A percentile compares a stretch with the other conserved stretches of the same genome.
These are phyloP conservation scores for Trichoderma asperelloides DNA, from an alignment of 495 filamentous ascomycete species.

Conservation along the genomic window DNA sequence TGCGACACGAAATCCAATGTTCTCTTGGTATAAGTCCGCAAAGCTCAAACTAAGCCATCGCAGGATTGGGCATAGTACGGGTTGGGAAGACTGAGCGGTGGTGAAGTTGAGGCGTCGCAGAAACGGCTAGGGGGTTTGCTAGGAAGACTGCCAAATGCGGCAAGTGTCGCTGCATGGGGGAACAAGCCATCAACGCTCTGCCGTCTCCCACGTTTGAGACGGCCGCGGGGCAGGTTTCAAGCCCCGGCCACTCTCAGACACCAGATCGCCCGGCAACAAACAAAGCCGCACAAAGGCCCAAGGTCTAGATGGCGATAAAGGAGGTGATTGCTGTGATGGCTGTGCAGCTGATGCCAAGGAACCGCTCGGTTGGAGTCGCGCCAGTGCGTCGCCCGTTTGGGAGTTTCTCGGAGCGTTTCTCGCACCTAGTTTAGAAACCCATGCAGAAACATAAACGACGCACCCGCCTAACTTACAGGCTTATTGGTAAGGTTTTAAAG, in stretches of 20 bases:
- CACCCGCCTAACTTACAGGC: not conserved
- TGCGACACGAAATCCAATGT: not conserved
- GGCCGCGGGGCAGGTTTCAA: not conserved
- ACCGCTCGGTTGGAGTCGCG: not conserved
- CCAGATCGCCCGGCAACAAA: conserved; percentile 1
- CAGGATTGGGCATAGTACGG: not conserved
- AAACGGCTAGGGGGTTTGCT: not conserved
- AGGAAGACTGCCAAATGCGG: not conserved
- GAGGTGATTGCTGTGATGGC: not conserved
- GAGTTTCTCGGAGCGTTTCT: not conserved
- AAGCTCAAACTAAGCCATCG: not conserved
- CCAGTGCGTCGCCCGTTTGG: not conserved
- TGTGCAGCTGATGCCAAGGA: not conserved
- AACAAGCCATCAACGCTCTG: not conserved
- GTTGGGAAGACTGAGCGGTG: not conserved
- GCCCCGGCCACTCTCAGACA: not conserved
- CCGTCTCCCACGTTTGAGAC: not conserved
- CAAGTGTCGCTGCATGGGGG: not conserved
- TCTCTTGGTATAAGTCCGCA: not conserved
- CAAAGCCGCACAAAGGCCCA: not conserved
- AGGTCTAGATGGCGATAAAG: not conserved
- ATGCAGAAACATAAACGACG: not conserved
- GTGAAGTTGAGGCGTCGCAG: conserved; percentile 1
- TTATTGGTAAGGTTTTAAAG: not conserved
- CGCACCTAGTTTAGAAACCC: not conserved